Conservation (phyloP, 2,329 filamentous ascomycete species). For the Thielaviopsis euricoi region DNA sequence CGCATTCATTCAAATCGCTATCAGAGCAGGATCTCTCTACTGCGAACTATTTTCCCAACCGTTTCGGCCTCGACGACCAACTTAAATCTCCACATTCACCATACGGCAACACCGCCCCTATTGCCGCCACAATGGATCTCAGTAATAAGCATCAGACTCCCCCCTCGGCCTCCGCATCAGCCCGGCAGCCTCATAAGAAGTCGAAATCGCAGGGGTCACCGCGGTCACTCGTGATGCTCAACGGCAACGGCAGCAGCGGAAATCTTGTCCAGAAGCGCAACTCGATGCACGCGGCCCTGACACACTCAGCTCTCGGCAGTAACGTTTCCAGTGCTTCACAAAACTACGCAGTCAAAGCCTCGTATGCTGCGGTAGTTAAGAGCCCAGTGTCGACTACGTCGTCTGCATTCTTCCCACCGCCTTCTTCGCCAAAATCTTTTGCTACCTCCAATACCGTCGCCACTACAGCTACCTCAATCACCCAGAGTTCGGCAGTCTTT, state of each 20-base stretch:
- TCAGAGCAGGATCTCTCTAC: not conserved
- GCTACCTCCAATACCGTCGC: conserved; percentile 4
- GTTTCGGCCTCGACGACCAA: not conserved
- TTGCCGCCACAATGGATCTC: not conserved
- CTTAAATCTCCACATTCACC: not conserved
- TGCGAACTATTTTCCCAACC: not conserved
- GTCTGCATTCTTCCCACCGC: not conserved
- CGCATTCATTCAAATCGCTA: not conserved
- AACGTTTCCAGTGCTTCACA: not conserved
- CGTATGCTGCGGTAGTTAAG: not conserved
- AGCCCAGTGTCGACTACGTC: not conserved
- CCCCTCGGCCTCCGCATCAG: not conserved
- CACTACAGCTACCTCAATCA: not conserved
- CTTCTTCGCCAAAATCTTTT: conserved; percentile 8
- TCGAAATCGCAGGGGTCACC: not conserved
- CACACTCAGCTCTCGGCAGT: not conserved
- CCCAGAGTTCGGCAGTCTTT: conserved; percentile 8
- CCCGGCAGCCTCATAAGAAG: not conserved
- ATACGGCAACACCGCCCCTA: not conserved
- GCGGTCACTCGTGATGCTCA: not conserved
- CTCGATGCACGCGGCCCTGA: not conserved
- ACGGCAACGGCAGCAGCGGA: not conserved
- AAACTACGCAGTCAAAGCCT: not conserved
- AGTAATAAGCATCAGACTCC: not conserved
- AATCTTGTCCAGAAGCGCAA: not conserved